Percentiles rank a stretch among this genome's conserved stretches.
These are phyloP conservation scores for Daldinia childiae DNA, from an alignment of 495 filamentous ascomycete genomes.

Conservation along the genomic window DNA sequence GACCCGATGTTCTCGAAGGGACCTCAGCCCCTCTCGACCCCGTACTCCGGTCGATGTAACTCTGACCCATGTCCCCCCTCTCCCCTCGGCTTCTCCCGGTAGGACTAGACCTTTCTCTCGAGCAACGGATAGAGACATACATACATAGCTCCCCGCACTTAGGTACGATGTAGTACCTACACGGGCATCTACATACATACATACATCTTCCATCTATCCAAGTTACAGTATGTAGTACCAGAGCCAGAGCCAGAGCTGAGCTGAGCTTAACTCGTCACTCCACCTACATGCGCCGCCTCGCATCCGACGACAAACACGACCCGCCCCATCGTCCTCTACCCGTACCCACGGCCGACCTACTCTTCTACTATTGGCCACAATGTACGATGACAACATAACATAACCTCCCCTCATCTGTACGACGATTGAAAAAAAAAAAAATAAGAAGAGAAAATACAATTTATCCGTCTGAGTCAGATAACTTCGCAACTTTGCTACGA, in stretches of 20 bases:
- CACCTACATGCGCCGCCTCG: not conserved
- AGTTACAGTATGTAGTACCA: no score
- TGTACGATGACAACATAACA: not conserved
- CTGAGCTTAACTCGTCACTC: not conserved
- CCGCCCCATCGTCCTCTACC: not conserved
- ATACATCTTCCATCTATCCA: not conserved
- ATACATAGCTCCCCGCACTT: not conserved
- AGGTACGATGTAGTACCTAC: not conserved
- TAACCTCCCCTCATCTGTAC: not conserved
- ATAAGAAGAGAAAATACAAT: conserved; percentile 3
- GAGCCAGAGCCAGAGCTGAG: no score
- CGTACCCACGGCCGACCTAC: not conserved
- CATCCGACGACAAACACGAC: not conserved
- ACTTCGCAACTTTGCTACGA: conserved; percentile 4
- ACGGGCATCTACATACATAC: no score
- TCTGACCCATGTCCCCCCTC: conserved; percentile 13
- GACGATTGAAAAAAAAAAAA: not conserved
- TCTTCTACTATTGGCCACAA: not conserved
- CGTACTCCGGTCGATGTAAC: conserved; percentile 28
- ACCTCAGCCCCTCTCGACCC: conserved; percentile 12
- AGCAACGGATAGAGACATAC: not conserved
- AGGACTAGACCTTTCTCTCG: not conserved
- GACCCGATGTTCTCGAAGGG: not conserved
- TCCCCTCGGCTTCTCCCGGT: conserved; percentile 9
- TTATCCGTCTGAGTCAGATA: conserved; percentile 24